Evolutionary conservation across 768 basidiomycete genomes (phyloP).

Genomic region (Russula dissimulans): DNA sequence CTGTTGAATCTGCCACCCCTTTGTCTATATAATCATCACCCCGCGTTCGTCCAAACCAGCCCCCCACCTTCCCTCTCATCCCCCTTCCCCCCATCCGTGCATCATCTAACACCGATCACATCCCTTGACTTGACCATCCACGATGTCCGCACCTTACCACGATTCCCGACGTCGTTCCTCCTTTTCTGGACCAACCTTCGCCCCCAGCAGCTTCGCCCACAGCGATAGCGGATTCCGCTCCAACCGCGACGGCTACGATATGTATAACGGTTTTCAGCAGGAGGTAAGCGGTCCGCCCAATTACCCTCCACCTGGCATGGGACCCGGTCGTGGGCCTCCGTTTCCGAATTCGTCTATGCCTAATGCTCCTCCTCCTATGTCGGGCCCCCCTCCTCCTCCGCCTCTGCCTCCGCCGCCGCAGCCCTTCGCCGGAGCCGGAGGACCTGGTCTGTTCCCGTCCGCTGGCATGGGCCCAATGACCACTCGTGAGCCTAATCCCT

Average conservation of each 20-base stretch:
- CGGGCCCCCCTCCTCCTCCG: background rate
- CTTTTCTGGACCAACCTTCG: background rate
- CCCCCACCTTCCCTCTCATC: background rate
- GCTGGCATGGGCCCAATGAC: constrained; percentile 6
- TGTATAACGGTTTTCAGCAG: background rate
- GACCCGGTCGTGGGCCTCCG: background rate
- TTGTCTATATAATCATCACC: constrained; percentile 12
- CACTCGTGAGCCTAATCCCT: constrained; percentile 11
- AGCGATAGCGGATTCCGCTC: constrained; percentile 9
- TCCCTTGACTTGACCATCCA: background rate
- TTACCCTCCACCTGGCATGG: background rate
- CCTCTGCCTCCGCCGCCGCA: background rate
- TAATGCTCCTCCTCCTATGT: background rate
- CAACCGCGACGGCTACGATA: background rate
- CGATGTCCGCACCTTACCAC: background rate
- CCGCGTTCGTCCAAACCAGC: background rate
- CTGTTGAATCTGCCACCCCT: constrained; percentile 2
- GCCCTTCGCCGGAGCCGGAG: background rate
- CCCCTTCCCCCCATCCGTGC: background rate
- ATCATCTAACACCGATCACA: constrained; percentile 1
- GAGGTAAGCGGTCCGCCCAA: constrained; percentile 18
- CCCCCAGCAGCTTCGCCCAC: background rate
- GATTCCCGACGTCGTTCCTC: constrained; percentile 4
- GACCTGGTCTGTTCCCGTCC: background rate
- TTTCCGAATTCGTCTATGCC: background rate